phyloP scores from a whole-genome alignment of 169 alveolate species.

The Eimeria tenella region DNA sequence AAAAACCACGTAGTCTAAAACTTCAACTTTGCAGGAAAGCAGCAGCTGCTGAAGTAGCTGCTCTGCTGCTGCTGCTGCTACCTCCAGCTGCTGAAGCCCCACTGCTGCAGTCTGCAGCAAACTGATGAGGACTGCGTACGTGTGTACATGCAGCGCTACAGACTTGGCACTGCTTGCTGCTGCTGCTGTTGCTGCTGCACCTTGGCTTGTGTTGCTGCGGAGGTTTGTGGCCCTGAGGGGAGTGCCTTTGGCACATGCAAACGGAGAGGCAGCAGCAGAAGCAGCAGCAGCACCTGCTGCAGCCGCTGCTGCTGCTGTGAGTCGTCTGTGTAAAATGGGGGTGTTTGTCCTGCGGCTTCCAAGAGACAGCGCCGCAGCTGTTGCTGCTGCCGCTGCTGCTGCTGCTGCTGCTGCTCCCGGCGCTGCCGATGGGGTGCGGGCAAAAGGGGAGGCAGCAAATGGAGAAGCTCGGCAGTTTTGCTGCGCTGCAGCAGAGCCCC shows the following conservation, averaged over 20 bases:
- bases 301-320: slow-evolving; percentile 70
- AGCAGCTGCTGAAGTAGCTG: slow-evolving; percentile 65
- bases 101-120: slow-evolving; percentile 61
- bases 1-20: slow-evolving; percentile 30
- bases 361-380: slow-evolving; percentile 55
- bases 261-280: slow-evolving; percentile 60
- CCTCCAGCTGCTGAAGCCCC: slow-evolving; percentile 58
- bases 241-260: slow-evolving; percentile 38
- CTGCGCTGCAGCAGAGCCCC: background rate
- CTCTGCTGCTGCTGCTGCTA: slow-evolving; percentile 60
- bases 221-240: slow-evolving; percentile 9
- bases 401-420: slow-evolving; percentile 48
- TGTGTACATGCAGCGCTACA: slow-evolving; percentile 59
- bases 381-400: slow-evolving; percentile 44
- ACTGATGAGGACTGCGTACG: slow-evolving; percentile 19
- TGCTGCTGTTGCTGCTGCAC: slow-evolving; percentile 59
- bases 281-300: slow-evolving; percentile 55
- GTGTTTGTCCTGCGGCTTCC: slow-evolving; percentile 64
- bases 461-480: slow-evolving; percentile 36
- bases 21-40: slow-evolving; percentile 30
- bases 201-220: slow-evolving; percentile 47
- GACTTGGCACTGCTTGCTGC: slow-evolving; percentile 20
- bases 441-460: slow-evolving; percentile 46
- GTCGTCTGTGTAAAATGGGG: slow-evolving; percentile 56
- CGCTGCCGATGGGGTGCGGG: background rate